These are phyloP conservation scores for Gossypium australe DNA, from an alignment of 345 rosid genomes.

Conservation along the genomic window DNA sequence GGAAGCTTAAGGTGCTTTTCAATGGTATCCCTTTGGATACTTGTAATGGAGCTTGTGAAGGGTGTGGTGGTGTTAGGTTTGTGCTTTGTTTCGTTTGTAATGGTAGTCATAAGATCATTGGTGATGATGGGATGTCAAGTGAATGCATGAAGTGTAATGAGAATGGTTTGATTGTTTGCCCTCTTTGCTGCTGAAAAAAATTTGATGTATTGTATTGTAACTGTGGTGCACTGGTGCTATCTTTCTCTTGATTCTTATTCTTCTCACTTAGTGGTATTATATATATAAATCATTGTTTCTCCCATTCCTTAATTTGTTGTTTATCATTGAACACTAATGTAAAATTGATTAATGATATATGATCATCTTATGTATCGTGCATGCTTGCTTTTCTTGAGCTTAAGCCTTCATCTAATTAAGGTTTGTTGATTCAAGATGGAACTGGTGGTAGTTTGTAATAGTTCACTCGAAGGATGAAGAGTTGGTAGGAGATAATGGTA, in stretches of 20 bases:
- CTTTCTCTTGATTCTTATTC: background rate
- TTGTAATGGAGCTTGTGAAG: slow-evolving; percentile 31
- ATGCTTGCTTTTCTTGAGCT: background rate
- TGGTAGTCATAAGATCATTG: slow-evolving; percentile 54
- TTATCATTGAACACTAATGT: background rate
- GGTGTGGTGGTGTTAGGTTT: slow-evolving; percentile 64
- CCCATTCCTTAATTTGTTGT: background rate
- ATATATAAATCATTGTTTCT: background rate
- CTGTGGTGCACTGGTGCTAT: background rate
- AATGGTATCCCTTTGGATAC: slow-evolving; percentile 43
- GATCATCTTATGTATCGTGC: background rate
- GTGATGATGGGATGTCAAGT: slow-evolving; percentile 28
- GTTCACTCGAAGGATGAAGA: too few relatives aligned
- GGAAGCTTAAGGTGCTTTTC: slow-evolving; percentile 52
- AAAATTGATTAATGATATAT: background rate
- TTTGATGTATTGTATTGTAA: too few relatives aligned
- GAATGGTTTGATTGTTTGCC: slow-evolving; percentile 71
- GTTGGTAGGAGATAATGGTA: too few relatives aligned
- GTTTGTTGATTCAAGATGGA: too few relatives aligned
- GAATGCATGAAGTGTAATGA: slow-evolving; percentile 70
- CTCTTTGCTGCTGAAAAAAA: slow-evolving; percentile 39
- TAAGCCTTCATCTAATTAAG: background rate
- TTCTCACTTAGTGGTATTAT: background rate
- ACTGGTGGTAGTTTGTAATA: too few relatives aligned
- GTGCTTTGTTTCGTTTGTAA: slow-evolving; percentile 60